Conservation (phyloP, 2,329 filamentous ascomycete genomes). For the Neurospora crassa region DNA sequence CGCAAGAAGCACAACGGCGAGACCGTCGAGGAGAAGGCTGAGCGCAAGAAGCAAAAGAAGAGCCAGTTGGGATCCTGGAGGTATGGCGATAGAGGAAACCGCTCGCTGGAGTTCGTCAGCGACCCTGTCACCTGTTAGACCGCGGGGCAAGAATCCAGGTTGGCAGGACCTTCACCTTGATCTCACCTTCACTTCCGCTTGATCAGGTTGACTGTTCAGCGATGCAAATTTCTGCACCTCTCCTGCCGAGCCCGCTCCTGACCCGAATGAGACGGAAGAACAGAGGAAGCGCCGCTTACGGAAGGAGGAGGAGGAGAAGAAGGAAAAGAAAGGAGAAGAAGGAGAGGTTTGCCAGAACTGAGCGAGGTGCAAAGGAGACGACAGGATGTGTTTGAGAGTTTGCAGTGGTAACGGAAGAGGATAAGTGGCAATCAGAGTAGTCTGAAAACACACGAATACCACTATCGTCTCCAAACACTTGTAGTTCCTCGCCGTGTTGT, state of each 20-base stretch:
- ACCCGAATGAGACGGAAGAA: constrained; percentile 56
- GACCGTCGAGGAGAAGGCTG: background rate
- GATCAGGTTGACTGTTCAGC: background rate
- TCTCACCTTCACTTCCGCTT: background rate
- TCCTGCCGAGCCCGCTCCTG: constrained; percentile 31
- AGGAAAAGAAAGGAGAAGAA: background rate
- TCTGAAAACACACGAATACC: background rate
- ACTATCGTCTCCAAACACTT: background rate
- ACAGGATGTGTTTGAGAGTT: background rate
- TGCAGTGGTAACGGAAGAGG: background rate
- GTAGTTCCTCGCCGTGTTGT: background rate
- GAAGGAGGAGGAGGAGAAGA: constrained; percentile 44
- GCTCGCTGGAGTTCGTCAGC: background rate
- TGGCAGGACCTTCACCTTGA: background rate
- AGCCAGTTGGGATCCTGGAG: background rate
- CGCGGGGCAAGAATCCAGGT: background rate
- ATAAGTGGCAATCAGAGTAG: background rate
- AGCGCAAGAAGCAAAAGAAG: background rate
- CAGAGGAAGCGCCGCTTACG: constrained; percentile 58
- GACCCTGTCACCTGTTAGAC: background rate
- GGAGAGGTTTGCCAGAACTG: background rate
- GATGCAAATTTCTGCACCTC: constrained; percentile 27
- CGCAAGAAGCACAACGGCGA: background rate
- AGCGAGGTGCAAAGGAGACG: background rate
- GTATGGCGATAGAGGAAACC: background rate